Evolutionary conservation across 352 stramenopile genomes (phyloP), one percentile per base, ranked within the genome.

Genomic region (Globisporangium cylindrosporum): DNA sequence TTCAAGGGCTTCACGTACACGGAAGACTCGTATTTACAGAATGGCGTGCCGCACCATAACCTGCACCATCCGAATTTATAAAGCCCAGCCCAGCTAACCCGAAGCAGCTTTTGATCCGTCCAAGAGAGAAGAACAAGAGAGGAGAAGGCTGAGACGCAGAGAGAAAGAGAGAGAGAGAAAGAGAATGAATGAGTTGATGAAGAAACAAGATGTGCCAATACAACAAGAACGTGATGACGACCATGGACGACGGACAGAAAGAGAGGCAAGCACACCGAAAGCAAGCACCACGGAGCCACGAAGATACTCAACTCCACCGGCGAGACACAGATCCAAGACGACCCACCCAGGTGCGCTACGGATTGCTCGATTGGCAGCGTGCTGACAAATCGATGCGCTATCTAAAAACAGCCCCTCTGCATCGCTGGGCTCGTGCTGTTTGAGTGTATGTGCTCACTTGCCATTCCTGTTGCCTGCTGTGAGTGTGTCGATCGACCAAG

Each of bases 1-100:
- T 94, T 94, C 69, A 86, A 94, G 74, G 87, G 84, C 60, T 94
- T 94, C 69, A 94, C 87, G 68, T 94, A 92, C 75, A 92, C 84
- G 57, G 87, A 94, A 68, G 87, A 94, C 49, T 91, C 82, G 59
- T 90, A 90, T 58, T 62, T 93, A 69, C 77, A 89, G 61, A 80
- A 90, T 57, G 80, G 81, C 4, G 72, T 89, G 9, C 83, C 81
- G 8, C 63, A 68, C 22, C 65, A 70, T 56, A 70, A 68, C 63
- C 66, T 71, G 4, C 75, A 75, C 64, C 73, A 76, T n/a, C 79
- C 73, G 32, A 79, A 79, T 64, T 78, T 82, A 82, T 82, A 73
- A 76, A 60, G 53, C 22, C 25, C 53, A 56, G n/a, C n/a, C n/a
- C n/a, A 9, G n/a, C 8, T 27, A 22, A n/a, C n/a, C 48, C 48